Conservation (phyloP, 2,329 filamentous ascomycete species). For the Colletotrichum simmondsii region DNA sequence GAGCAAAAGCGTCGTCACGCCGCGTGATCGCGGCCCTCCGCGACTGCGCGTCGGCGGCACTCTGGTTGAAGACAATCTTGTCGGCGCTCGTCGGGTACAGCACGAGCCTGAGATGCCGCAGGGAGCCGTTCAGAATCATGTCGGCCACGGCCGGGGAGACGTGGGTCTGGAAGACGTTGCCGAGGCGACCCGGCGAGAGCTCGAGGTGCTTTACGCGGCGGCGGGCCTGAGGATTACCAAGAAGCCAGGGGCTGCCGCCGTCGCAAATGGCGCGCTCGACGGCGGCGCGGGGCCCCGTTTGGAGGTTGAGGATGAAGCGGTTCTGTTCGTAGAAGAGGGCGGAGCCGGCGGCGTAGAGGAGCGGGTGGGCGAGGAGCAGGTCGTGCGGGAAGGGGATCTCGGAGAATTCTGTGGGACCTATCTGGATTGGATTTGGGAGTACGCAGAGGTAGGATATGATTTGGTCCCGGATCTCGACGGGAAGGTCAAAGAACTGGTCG, state of each 20-base stretch:
- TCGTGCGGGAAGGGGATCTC: constrained; percentile 33
- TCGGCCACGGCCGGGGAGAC: constrained; percentile 38
- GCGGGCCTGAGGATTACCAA: constrained; percentile 29
- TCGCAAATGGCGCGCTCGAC: constrained; percentile 25
- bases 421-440: constrained; percentile 35
- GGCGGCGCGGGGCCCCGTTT: constrained; percentile 16
- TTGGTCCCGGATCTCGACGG: constrained; percentile 41
- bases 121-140: constrained; percentile 40
- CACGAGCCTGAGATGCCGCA: constrained; percentile 38
- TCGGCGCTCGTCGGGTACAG: constrained; percentile 31
- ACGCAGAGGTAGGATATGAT: constrained; percentile 40
- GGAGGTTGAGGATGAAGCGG: constrained; percentile 39
- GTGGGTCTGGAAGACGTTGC: constrained; percentile 33
- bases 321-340: constrained; percentile 42
- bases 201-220: constrained; percentile 37
- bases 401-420: constrained; percentile 30
- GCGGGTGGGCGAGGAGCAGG: constrained; percentile 39
- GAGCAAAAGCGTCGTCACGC: constrained; percentile 28
- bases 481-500: constrained; percentile 42
- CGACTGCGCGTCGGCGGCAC: constrained; percentile 26
- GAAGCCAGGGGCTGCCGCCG: constrained; percentile 21
- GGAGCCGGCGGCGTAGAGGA: constrained; percentile 38
- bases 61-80: constrained; percentile 9
- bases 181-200: constrained; percentile 37
- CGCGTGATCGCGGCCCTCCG: constrained; percentile 19